Evolutionary conservation across 371 early-diverging fungal genomes (phyloP).

Genomic region (Apophysomyces sp.): DNA sequence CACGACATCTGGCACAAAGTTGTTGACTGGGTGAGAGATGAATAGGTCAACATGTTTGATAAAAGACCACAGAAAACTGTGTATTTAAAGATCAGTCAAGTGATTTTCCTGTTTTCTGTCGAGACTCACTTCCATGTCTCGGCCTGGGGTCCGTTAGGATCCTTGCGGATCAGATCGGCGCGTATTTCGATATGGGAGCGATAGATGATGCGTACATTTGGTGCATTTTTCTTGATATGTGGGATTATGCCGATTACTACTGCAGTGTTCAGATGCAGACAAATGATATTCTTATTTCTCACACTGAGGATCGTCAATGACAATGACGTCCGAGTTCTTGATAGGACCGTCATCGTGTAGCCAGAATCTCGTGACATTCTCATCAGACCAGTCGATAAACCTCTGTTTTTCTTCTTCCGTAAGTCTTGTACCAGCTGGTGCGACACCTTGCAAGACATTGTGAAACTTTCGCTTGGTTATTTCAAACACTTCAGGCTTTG

Average conservation of each 20-base stretch:
- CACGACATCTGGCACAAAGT: conserved; percentile 72
- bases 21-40: conserved; percentile 76
- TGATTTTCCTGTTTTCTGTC: neutral
- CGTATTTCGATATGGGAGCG: conserved; percentile 88
- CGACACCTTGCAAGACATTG: conserved; percentile 89
- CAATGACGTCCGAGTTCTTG: conserved; percentile 68
- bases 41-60: conserved; percentile 75
- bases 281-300: conserved; percentile 6
- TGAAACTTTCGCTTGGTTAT: conserved; percentile 88
- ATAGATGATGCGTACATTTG: conserved; percentile 73
- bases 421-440: conserved; percentile 55
- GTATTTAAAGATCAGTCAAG: neutral
- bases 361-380: conserved; percentile 81
- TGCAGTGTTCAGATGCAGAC: neutral
- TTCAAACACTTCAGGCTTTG: conserved; percentile 80
- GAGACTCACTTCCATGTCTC: conserved; percentile 58
- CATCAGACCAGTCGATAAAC: conserved; percentile 74
- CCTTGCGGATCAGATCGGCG: conserved; percentile 62
- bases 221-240: conserved; percentile 68
- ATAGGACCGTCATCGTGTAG: conserved; percentile 66
- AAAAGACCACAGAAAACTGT: conserved; percentile 67
- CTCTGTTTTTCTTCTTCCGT: conserved; percentile 68
- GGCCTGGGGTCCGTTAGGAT: conserved; percentile 58
- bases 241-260: conserved; percentile 78
- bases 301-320: conserved; percentile 90